Evolutionary conservation across 306 rosid genomes (phyloP).

Genomic region (Corylus avellana): DNA sequence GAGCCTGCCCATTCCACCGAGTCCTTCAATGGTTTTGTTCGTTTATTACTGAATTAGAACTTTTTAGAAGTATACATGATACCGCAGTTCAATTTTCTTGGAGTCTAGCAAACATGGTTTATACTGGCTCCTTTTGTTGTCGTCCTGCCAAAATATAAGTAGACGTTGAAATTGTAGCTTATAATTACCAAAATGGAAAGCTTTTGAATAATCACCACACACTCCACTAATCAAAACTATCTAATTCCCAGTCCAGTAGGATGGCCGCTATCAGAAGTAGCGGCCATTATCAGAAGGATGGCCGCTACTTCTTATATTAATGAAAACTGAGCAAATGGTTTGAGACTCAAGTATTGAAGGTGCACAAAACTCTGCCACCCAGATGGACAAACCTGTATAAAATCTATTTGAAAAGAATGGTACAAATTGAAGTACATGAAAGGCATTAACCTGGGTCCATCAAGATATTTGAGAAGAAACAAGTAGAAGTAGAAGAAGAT

Average conservation of each 20-base stretch:
- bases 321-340: not conserved
- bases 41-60: no score
- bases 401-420: not conserved
- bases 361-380: not conserved
- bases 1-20: no score
- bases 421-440: not conserved
- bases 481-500: not conserved
- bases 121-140: no score
- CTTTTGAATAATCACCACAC: not conserved
- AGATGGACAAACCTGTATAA: not conserved
- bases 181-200: not conserved
- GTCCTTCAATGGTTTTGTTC: no score
- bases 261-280: no score
- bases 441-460: not conserved
- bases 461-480: not conserved
- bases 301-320: no score
- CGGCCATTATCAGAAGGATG: no score
- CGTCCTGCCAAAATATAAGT: not conserved
- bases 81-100: no score
- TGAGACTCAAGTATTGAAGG: slow-evolving; percentile 3
- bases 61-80: no score
- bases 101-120: not conserved
- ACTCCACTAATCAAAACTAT: not conserved
- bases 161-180: not conserved
- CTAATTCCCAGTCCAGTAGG: no score